Evolutionary conservation across 2,329 filamentous ascomycete species (phyloP), one percentile per base, ranked within the genome.

Genomic region (Leptographium galeiforme): DNA sequence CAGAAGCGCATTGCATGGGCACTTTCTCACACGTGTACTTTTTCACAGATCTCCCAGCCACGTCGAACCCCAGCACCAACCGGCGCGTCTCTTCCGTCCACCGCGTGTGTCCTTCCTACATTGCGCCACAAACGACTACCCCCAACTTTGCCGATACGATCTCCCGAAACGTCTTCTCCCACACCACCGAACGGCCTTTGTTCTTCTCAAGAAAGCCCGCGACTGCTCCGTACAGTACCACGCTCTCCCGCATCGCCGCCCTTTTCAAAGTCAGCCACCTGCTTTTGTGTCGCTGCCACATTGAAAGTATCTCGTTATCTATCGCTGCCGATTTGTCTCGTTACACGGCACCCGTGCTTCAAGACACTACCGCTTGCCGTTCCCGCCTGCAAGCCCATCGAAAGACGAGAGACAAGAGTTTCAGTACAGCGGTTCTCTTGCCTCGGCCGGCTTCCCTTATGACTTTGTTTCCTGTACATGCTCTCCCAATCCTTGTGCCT

Each of bases 131-230:
- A 30, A 13, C 41, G 18, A 38, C 18, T 51, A 54, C 54, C 52
- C 52, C 51, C 58, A 61, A 63, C 63, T 64, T 65, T 64, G 60
- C 61, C 63, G 63, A 64, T 64, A 66, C 63, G 53, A 59, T 61
- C 58, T 57, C 55, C 64, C 65, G 65, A 67, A 66, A 67, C 64
- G 62, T 50, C 57, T 58, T 56, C 55, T 34, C 32, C 33, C 32
- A n/a, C 30, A 14, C 44, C 45, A 32, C 7, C 19, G 4, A 14
- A 18, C 30, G 32, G 19, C 16, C 45, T 34, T 6, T 47, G 43
- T 32, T 16, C 6, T 2, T 45, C 16, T 11, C 25, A 45, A 30
- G 12, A 45, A 7, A 30, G 2, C 25, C 11, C 19, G 18, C 34
- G 34, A 10, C 34, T 13, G 2, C 2, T 10, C 34, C 34, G 12